phyloP scores from a whole-genome alignment of 169 alveolate genomes.

The Plasmodium gonderi region DNA sequence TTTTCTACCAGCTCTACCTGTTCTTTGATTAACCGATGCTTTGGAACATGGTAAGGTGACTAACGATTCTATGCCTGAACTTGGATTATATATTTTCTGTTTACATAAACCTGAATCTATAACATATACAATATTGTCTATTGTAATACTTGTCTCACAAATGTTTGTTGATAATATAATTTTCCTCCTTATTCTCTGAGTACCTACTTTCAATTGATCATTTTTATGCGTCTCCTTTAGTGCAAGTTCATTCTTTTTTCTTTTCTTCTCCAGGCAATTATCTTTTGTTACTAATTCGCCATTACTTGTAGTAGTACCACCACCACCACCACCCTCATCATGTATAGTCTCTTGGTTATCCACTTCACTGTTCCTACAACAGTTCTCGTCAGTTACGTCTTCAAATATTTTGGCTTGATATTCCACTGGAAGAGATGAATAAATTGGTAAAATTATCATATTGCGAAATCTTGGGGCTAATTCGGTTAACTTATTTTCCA shows the following conservation, averaged over 20 bases:
- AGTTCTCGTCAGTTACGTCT: slow-evolving; percentile 87
- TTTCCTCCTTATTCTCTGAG: slow-evolving; percentile 95
- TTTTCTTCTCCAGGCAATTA: background rate
- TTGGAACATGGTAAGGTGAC: slow-evolving; percentile 98
- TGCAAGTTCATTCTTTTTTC: background rate
- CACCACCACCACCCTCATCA: background rate
- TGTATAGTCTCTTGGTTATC: background rate
- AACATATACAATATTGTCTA: slow-evolving; percentile 98
- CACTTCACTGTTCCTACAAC: slow-evolving; percentile 13
- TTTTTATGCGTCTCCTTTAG: background rate
- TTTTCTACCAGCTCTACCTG: slow-evolving; percentile 99
- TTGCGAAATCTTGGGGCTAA: slow-evolving; percentile 76
- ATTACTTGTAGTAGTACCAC: background rate
- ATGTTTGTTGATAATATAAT: slow-evolving; percentile 98
- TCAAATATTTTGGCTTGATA: slow-evolving; percentile 98
- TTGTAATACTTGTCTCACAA: slow-evolving; percentile 99
- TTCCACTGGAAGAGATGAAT: slow-evolving; percentile 98
- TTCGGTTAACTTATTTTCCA: slow-evolving; percentile 77
- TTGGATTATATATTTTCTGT: slow-evolving; percentile 97
- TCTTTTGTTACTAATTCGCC: background rate
- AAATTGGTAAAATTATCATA: slow-evolving; percentile 96
- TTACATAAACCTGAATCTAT: slow-evolving; percentile 98
- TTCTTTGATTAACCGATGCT: slow-evolving; percentile 99
- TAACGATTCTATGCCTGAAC: slow-evolving; percentile 95
- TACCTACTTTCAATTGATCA: slow-evolving; percentile 31